Evolutionary conservation across 768 basidiomycete genomes (phyloP).

Genomic region (Coprinopsis cinerea): DNA sequence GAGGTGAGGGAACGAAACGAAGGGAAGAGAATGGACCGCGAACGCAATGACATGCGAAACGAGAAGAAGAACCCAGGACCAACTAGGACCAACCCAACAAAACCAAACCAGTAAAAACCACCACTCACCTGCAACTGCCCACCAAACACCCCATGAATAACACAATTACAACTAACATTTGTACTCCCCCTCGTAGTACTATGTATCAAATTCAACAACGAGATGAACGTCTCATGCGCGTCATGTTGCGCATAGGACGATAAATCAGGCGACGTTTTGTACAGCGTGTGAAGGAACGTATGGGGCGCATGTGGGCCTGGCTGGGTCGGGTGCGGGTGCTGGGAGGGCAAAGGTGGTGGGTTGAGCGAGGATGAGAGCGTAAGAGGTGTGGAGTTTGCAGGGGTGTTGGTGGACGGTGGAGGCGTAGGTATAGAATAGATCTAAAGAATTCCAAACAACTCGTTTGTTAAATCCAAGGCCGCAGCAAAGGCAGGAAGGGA

Average conservation of each 20-base stretch:
- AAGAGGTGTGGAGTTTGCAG: no score
- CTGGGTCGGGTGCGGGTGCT: slow-evolving; percentile 38
- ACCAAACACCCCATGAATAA: slow-evolving; percentile 86
- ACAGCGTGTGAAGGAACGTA: slow-evolving; percentile 80
- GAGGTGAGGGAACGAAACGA: no score
- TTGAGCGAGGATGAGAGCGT: no score
- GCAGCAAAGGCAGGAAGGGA: neutral
- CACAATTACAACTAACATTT: slow-evolving; percentile 79
- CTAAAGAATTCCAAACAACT: no score
- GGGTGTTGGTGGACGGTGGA: no score
- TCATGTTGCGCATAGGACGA: slow-evolving; percentile 94
- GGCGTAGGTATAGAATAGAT: no score
- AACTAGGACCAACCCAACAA: no score
- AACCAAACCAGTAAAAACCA: no score
- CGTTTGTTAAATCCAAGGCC: neutral
- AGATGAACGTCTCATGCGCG: slow-evolving; percentile 84
- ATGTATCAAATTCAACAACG: slow-evolving; percentile 84
- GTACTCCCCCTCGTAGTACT: slow-evolving; percentile 67
- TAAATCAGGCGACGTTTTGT: slow-evolving; percentile 75
- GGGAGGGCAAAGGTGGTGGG: neutral
- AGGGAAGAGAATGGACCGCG: no score
- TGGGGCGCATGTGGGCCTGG: slow-evolving; percentile 80
- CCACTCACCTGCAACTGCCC: slow-evolving; percentile 83
- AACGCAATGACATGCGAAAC: no score
- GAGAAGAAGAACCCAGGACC: no score